A percentile compares a stretch with the other conserved stretches of the same genome.
These are phyloP conservation scores for Forsythia suspensa DNA, from an alignment of 257 asterid species.

Conservation along the genomic window DNA sequence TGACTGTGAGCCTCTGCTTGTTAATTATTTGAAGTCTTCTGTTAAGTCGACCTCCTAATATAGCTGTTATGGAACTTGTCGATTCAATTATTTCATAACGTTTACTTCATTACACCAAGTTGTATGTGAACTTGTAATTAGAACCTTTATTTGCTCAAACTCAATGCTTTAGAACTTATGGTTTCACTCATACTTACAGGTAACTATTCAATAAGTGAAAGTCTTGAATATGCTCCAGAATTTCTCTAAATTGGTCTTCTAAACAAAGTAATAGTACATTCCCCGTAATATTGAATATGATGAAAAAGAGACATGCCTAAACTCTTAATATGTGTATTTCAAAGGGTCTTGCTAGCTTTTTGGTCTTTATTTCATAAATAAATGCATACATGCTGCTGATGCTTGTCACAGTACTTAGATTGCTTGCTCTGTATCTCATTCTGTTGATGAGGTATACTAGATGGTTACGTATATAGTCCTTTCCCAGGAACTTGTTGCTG, in stretches of 20 bases:
- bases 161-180: not conserved
- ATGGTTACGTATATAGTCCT: conserved; percentile 27
- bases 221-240: not conserved
- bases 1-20: conserved; percentile 1
- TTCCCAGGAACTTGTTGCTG: conserved; percentile 65
- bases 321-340: conserved; percentile 12
- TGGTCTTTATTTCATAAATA: not conserved
- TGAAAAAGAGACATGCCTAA: not conserved
- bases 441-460: conserved; percentile 12
- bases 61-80: not conserved
- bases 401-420: not conserved
- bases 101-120: not conserved
- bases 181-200: not conserved
- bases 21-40: not conserved
- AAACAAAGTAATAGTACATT: not conserved
- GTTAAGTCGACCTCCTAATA: not conserved
- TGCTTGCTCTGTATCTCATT: not conserved
- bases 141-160: not conserved
- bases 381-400: conserved; percentile 6
- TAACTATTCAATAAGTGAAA: not conserved
- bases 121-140: not conserved
- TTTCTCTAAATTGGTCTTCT: not conserved
- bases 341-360: not conserved
- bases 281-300: not conserved
- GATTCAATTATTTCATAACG: not conserved